A percentile compares a stretch with the other conserved stretches of the same genome.
phyloP scores from a whole-genome alignment of 345 rosid genomes.

The Syzygium aromaticum region DNA sequence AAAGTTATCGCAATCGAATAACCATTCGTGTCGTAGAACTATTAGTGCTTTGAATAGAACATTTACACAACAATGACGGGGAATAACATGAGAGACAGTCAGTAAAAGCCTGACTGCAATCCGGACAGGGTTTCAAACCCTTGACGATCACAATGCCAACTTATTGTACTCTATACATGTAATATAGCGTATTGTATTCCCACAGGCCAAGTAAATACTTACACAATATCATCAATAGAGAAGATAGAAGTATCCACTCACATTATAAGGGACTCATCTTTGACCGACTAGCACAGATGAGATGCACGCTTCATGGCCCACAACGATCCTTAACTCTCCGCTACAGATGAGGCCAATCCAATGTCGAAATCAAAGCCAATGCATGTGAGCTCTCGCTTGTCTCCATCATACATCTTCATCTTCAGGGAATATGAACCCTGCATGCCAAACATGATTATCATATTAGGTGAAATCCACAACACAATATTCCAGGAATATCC shows the following conservation, averaged over 20 bases:
- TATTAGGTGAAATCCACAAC: background rate
- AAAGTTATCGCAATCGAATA: background rate
- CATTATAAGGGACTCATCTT: background rate
- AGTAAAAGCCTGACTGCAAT: background rate
- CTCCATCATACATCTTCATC: constrained; percentile 74
- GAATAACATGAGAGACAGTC: background rate
- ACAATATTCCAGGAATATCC: background rate
- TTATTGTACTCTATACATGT: background rate
- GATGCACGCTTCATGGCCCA: background rate
- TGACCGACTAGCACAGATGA: background rate
- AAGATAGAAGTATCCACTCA: background rate
- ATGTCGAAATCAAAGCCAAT: constrained; percentile 63
- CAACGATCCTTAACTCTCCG: constrained; percentile 28
- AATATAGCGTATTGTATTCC: background rate
- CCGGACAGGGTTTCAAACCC: background rate
- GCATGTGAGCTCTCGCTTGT: constrained; percentile 61
- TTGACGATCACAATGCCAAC: background rate
- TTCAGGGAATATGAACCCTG: constrained; percentile 82
- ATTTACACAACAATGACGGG: background rate
- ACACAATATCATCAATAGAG: background rate
- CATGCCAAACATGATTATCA: background rate
- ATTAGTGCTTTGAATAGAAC: background rate
- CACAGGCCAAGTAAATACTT: background rate
- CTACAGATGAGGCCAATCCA: constrained; percentile 52
- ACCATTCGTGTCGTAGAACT: background rate